These are phyloP conservation scores for Sclerotinia spermophila DNA, from an alignment of 2,329 filamentous ascomycete genomes.

Conservation along the genomic window DNA sequence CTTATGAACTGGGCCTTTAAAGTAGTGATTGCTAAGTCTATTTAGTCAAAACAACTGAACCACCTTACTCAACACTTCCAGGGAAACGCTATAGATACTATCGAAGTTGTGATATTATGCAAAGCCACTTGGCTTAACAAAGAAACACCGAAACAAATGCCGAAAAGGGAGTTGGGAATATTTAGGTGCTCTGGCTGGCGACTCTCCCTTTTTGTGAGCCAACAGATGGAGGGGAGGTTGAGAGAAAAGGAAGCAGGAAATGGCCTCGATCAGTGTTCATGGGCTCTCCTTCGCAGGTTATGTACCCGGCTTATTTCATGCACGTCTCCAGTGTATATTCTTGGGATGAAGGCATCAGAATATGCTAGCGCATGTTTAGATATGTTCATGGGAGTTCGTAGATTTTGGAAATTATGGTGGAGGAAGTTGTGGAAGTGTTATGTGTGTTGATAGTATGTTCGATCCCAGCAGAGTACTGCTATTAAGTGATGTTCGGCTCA, in stretches of 20 bases:
- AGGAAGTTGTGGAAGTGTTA: background rate
- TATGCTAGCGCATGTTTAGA: background rate
- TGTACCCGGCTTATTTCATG: background rate
- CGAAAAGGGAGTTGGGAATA: background rate
- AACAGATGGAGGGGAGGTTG: background rate
- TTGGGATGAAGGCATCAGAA: background rate
- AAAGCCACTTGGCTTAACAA: background rate
- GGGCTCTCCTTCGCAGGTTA: background rate
- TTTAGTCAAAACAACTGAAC: background rate
- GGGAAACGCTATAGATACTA: background rate
- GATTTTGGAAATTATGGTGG: background rate
- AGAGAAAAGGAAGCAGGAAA: background rate
- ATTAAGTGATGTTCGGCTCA: background rate
- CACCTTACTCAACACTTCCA: background rate
- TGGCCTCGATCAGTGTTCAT: background rate
- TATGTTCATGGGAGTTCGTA: accelerated
- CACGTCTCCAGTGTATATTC: background rate
- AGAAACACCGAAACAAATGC: background rate
- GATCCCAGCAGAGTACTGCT: background rate
- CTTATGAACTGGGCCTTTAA: too few species aligned
- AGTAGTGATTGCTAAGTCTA: background rate
- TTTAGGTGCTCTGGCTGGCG: background rate
- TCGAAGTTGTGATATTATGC: background rate
- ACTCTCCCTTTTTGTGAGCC: background rate
- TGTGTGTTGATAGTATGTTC: background rate